Evolutionary conservation across 2,329 filamentous ascomycete species (phyloP).

Genomic region (Grosmannia huntii): DNA sequence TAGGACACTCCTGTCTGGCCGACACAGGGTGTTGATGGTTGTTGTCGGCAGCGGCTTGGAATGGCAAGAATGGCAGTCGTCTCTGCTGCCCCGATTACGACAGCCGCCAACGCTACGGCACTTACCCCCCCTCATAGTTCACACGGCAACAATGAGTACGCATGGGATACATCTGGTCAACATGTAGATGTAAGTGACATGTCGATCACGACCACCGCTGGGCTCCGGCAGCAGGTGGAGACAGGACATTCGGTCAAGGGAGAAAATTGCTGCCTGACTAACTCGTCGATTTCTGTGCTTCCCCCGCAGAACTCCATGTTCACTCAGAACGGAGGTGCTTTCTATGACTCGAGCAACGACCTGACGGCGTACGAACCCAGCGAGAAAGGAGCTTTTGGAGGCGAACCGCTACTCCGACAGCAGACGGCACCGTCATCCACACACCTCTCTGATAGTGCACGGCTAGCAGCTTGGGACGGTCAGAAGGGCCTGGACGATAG

Average conservation of each 20-base stretch:
- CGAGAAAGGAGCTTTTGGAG: background rate
- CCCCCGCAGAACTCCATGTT: background rate
- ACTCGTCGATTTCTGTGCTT: background rate
- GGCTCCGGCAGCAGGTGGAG: background rate
- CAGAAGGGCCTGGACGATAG: constrained; percentile 30
- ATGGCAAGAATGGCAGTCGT: constrained; percentile 36
- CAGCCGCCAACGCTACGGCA: constrained; percentile 19
- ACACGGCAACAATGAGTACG: constrained; percentile 32
- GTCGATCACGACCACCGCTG: background rate
- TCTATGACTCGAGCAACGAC: background rate
- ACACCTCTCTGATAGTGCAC: background rate
- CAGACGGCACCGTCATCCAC: background rate
- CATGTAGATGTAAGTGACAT: constrained; percentile 12
- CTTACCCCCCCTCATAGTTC: constrained; percentile 36
- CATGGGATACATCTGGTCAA: constrained; percentile 12
- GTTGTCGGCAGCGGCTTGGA: constrained; percentile 1
- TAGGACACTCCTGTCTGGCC: background rate
- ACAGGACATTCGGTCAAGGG: background rate
- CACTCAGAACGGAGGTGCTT: background rate
- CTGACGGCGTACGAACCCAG: background rate
- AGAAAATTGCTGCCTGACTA: background rate
- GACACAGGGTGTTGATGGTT: constrained; percentile 1
- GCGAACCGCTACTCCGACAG: background rate
- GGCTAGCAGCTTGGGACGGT: background rate
- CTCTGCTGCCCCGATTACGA: constrained; percentile 33